Evolutionary conservation across 176 grass and related monocot genomes (phyloP), one percentile per base, ranked within the genome.

Genomic region (Ananas comosus): DNA sequence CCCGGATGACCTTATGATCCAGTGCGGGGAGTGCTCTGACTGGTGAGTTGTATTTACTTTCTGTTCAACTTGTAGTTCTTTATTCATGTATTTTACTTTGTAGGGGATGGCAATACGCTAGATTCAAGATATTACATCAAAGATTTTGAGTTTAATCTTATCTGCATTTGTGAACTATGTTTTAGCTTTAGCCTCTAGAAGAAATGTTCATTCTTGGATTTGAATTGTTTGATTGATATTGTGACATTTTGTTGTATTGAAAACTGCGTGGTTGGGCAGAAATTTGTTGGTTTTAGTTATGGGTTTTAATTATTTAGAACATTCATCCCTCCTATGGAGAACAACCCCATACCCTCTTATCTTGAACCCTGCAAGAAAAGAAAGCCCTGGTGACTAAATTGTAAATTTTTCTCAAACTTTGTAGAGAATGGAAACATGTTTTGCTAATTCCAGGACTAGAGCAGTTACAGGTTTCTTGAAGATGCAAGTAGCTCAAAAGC

Each of bases 1-100:
- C 80, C 93, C 93, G 24, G 93, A 97, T 81, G 93, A 97, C 58
- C 89, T 97, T 64, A 97, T 92, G 93, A 97, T 97, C 51, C 93
- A 97, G 48, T 97, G 93, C 10, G 93, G 90, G 77, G 82, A 87
- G 76, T 92, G 89, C 51, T 92, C 89, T 70, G 93, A 97, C 75
- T 97, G 93, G 93, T 97, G 67, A 73, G 88, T 88, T 61, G 56
- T 4, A 74, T 42, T 53, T 22, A 73, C 5, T 56, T 49, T 33
- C 25, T 78, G 19, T 68, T 68, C 27, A 24, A 14, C 18, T 68
- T 52, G 33, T 42, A 33, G 29, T 49, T 23, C 22, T 67, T 80
- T 52, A 63, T 70, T 6, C 11, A 67, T 52, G 24, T 63, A 8
- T 63, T 78, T 24, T 49, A 11, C 12, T 50, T 50, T 63, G 57